Evolutionary conservation across 345 rosid genomes (phyloP).

Genomic region (Populus nigra): DNA sequence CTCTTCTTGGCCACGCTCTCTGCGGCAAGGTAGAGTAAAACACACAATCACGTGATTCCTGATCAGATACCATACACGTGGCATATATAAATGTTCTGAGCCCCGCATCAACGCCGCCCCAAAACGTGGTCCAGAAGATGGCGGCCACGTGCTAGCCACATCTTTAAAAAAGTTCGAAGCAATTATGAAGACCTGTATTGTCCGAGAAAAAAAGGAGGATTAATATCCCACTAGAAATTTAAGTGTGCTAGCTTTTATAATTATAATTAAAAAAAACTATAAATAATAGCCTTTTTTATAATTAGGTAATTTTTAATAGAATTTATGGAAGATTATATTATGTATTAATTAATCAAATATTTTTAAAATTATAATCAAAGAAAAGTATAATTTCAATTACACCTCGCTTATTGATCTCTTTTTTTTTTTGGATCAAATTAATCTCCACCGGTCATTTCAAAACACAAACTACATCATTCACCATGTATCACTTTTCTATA

Average conservation of each 20-base stretch:
- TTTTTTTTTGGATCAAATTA: background rate
- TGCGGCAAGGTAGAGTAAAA: background rate
- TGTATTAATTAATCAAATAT: no score
- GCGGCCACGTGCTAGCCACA: background rate
- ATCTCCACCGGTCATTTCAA: background rate
- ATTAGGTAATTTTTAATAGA: no score
- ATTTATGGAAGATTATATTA: no score
- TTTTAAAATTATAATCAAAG: no score
- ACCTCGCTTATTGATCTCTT: no score
- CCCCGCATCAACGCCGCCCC: slow-evolving; percentile 2
- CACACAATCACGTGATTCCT: slow-evolving; percentile 20
- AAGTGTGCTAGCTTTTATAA: no score
- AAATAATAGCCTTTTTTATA: no score
- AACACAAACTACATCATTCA: background rate
- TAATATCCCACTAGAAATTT: background rate
- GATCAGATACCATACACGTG: slow-evolving; percentile 17
- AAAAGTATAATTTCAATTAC: no score
- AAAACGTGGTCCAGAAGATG: background rate
- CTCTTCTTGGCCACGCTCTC: background rate
- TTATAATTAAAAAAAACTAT: no score
- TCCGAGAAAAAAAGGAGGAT: background rate
- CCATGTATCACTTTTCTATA: no score
- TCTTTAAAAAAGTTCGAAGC: background rate
- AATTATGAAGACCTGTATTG: no score
- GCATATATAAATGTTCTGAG: background rate